These are phyloP conservation scores for Apophysomyces variabilis DNA, from an alignment of 371 early-diverging fungal genomes.

Conservation along the genomic window DNA sequence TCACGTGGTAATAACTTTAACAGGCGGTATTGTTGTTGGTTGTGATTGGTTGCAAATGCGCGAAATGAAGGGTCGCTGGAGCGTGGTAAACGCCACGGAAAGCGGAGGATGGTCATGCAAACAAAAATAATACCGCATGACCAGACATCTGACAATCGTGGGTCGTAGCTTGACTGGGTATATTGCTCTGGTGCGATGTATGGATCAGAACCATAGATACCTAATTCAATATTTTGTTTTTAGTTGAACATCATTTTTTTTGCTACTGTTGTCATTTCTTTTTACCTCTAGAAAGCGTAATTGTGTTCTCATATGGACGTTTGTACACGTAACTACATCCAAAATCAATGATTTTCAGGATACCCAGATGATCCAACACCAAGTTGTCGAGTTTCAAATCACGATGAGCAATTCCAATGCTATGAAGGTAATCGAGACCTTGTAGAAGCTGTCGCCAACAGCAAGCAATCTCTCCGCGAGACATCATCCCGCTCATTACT, in stretches of 20 bases:
- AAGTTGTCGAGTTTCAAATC: conserved; percentile 92
- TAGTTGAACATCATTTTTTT: too few species aligned
- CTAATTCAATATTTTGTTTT: conserved; percentile 28
- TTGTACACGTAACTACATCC: conserved; percentile 86
- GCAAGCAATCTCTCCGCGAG: conserved; percentile 67
- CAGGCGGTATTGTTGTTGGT: conserved; percentile 47
- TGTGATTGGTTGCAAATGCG: conserved; percentile 49
- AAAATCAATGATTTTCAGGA: conserved; percentile 92
- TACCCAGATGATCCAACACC: conserved; percentile 68
- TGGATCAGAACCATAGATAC: conserved; percentile 86
- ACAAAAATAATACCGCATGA: conserved; percentile 80
- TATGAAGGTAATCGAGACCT: conserved; percentile 76
- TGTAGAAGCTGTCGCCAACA: conserved; percentile 77
- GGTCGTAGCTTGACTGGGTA: conserved; percentile 60
- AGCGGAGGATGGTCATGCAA: conserved; percentile 75
- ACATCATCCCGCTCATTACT: conserved; percentile 72
- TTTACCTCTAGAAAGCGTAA: conserved; percentile 65
- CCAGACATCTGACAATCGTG: conserved; percentile 78
- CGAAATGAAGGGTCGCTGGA: conserved; percentile 60
- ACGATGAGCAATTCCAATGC: conserved; percentile 82
- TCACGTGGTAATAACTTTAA: conserved; percentile 57
- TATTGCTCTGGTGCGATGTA: conserved; percentile 94
- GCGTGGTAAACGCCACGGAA: conserved; percentile 76
- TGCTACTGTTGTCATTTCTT: not conserved
- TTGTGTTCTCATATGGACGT: conserved; percentile 65